Evolutionary conservation across 176 grass and related monocot species (phyloP), one percentile per base, ranked within the genome.

Genomic region (Neostapfia colusana): DNA sequence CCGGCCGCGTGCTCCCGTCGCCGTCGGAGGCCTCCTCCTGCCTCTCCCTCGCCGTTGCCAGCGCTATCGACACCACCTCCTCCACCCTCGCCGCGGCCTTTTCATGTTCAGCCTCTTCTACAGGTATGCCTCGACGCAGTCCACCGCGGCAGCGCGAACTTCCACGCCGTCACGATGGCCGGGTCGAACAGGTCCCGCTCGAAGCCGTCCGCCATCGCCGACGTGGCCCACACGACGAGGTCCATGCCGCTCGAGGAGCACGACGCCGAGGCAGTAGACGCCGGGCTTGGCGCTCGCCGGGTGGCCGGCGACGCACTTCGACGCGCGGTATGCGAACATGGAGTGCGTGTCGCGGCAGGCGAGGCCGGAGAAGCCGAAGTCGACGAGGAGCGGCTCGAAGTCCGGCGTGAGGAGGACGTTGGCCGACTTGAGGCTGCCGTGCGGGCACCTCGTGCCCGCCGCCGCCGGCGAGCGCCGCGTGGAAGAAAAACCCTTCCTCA

Each of bases 181-280:
- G 87, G 91, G 81, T 98, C 91, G 20, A 98, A 67, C 28, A 98
- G 84, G 69, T 98, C 91, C 1, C 73, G 68, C 82, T 94, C 91
- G 61, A 79, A 86, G 11, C 79, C 82, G 21, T 94, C 95, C 0
- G 81, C 34, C 39, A 78, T 68, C 3, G 89, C 86, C 15, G 85
- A 76, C 56, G 83, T 90, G 1, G 91, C 91, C 91, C 95, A 98
- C 65, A 79, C 48, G n/a, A 98, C 79, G 43, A 98, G 84, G 79
- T 98, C 95, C 26, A 87, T 98, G 89, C 63, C 94, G 87, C 80
- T 98, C 95, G 61, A 98, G 95, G 62, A 98, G 74, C 26, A 94
- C 51, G 73, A 98, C 25, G 63, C 95, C 95, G 81, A 98, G 81
- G 79, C 95, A 92, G 85, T 94, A 94, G 10, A 94, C 91, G 72